Base-by-base conservation (phyloP, 2,329 filamentous ascomycete genomes). In the Elsinoe perseae region DNA sequence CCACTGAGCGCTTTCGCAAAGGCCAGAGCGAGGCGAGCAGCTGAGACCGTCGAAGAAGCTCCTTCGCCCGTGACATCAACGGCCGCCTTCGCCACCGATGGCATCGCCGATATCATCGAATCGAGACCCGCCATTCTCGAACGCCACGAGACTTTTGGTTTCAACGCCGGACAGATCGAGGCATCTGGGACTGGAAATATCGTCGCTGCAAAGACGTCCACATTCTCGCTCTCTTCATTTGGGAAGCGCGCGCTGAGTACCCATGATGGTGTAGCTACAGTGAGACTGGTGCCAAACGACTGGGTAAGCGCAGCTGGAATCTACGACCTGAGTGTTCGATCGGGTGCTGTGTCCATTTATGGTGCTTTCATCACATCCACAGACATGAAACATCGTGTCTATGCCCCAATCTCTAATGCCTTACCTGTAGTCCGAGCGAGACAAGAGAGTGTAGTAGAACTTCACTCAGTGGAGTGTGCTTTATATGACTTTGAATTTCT, bases 401-500 rank as follows among this genome's bases (percentile, higher is more conserved):
- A 81, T 66, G 84, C 86, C 14, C 81, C 86, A 1, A 78, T 80
- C 40, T 87, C 84, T 34, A 82, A 89, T 64, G 82, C 87, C 1
- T 69, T 92, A 1, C 86, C 85, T 1, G 80, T 85, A 0, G 75
- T 92, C 30, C 8, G 23, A 5, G 53, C 38, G 12, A 27, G 53
- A 34, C 21, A 18, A 27, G 66, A 68, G 23, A 66, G 87, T 0
- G 79, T 86, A 58, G 68, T 89, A 21, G 3, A 77, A 80, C 52
- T 75, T 78, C 0, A 74, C 71, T 7, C 71, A 77, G 1, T 68
- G 67, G 12, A 72, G 72, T 0, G 61, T 89, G 9, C 73, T 75
- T 14, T 72, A 75, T 10, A n/a, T 4, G 4, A 23, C 0, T 67
- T 92, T 14, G 79, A 78, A 1, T 73, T 66, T 7, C 68, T 89